Evolutionary conservation across 1,284 basidiomycete species (phyloP).

Genomic region (Boletellus deceptivus): DNA sequence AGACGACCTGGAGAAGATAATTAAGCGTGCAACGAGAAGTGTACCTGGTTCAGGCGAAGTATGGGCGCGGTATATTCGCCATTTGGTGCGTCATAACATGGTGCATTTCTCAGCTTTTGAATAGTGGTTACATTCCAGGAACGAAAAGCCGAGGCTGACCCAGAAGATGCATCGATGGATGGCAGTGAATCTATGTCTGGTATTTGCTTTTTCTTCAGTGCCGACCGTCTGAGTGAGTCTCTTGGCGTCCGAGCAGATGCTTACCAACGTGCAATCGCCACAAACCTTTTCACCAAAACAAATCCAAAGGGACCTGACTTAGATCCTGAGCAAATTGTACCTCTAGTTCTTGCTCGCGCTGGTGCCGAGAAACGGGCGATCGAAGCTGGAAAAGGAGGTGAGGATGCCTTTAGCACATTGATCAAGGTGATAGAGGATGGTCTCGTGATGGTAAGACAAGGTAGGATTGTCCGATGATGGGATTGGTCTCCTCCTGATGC

Average conservation of each 20-base stretch:
- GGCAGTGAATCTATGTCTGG: slow-evolving; percentile 39
- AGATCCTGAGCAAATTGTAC: slow-evolving; percentile 66
- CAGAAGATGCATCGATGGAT: slow-evolving; percentile 25
- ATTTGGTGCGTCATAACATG: slow-evolving; percentile 43
- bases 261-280: slow-evolving; percentile 55
- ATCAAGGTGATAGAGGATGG: slow-evolving; percentile 59
- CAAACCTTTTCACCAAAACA: slow-evolving; percentile 47
- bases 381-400: slow-evolving; percentile 45
- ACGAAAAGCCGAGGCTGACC: slow-evolving; percentile 31
- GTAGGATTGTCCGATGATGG: slow-evolving; percentile 33
- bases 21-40: slow-evolving; percentile 60
- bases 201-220: slow-evolving; percentile 10
- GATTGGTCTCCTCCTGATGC: slow-evolving; percentile 1
- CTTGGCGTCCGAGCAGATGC: slow-evolving; percentile 41
- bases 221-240: neutral
- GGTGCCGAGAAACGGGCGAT: slow-evolving; percentile 60
- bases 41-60: slow-evolving; percentile 68
- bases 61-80: slow-evolving; percentile 72
- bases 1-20: slow-evolving; percentile 40
- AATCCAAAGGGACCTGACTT: slow-evolving; percentile 19
- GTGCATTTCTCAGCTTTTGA: neutral
- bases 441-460: slow-evolving; percentile 55
- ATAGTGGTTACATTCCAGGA: slow-evolving; percentile 35
- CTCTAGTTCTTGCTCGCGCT: slow-evolving; percentile 64
- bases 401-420: slow-evolving; percentile 48